A percentile compares a stretch with the other conserved stretches of the same genome.
These are phyloP conservation scores for Gloeophyllum trabeum DNA, from an alignment of 768 basidiomycete genomes.

Conservation along the genomic window DNA sequence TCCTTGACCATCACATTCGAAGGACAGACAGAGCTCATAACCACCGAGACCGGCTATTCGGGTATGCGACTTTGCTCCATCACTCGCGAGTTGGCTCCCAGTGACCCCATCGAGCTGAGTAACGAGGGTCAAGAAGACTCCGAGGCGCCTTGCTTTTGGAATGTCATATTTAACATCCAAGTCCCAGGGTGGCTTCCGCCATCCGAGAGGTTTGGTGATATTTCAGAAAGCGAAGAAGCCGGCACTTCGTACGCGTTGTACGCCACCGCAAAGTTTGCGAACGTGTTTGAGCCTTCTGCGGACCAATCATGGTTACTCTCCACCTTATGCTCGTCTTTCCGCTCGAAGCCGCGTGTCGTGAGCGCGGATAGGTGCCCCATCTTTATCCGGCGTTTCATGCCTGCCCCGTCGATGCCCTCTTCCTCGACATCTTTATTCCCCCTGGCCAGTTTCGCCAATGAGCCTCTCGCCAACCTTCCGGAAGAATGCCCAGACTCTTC, in stretches of 20 bases:
- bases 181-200: slow-evolving; percentile 89
- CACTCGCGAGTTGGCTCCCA: slow-evolving; percentile 47
- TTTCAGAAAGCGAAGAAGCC: slow-evolving; percentile 22
- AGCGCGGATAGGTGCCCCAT: slow-evolving; percentile 31
- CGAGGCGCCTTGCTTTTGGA: slow-evolving; percentile 52
- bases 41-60: slow-evolving; percentile 54
- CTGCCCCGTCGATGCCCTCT: slow-evolving; percentile 24
- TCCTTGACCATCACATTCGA: slow-evolving; percentile 75
- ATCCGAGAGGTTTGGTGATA: slow-evolving; percentile 31
- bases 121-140: slow-evolving; percentile 55
- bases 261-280: slow-evolving; percentile 50
- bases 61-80: slow-evolving; percentile 57
- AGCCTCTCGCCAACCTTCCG: slow-evolving; percentile 6
- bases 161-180: slow-evolving; percentile 68
- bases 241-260: slow-evolving; percentile 59
- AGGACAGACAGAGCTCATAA: slow-evolving; percentile 71
- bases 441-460: slow-evolving; percentile 21
- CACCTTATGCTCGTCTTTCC: slow-evolving; percentile 45
- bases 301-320: slow-evolving; percentile 35
- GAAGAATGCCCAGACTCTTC: slow-evolving; percentile 9
- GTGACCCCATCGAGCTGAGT: slow-evolving; percentile 45
- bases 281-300: slow-evolving; percentile 30
- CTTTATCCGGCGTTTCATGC: slow-evolving; percentile 40
- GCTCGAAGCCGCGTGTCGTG: slow-evolving; percentile 28
- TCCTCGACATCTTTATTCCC: slow-evolving; percentile 18